phyloP scores from a whole-genome alignment of 768 basidiomycete genomes.

The Phlebiopsis gigantea region DNA sequence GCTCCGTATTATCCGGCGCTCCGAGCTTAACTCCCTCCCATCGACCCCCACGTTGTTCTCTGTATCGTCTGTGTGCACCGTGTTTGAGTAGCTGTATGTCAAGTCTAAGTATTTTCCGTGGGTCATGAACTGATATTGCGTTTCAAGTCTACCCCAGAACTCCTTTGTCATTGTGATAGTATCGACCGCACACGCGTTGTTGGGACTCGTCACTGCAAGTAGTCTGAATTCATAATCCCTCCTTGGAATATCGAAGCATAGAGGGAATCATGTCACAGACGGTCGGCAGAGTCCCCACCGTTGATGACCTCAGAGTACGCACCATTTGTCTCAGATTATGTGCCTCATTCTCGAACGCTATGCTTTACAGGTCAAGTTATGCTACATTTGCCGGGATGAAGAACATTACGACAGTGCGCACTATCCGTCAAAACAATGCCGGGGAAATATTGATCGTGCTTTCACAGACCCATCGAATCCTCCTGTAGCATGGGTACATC shows the following conservation, averaged over 20 bases:
- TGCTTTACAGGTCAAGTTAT: conserved; percentile 53
- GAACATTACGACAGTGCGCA: conserved; percentile 43
- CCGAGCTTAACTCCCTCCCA: not conserved
- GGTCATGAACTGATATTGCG: no score
- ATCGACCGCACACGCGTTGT: no score
- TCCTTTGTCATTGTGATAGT: no score
- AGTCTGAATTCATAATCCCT: no score
- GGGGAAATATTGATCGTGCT: no score
- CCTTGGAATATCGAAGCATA: no score
- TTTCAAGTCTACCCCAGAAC: no score
- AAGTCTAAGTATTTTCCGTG: no score
- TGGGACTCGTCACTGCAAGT: no score
- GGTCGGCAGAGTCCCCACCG: conserved; percentile 20
- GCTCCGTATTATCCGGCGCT: not conserved
- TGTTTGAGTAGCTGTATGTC: no score
- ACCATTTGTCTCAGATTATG: not conserved
- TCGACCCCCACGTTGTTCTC: not conserved
- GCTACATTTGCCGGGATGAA: conserved; percentile 79
- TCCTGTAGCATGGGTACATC: conserved; percentile 66
- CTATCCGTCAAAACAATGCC: not conserved
- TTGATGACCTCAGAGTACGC: conserved; percentile 28
- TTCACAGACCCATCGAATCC: conserved; percentile 39
- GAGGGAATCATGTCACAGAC: conserved; percentile 2
- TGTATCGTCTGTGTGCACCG: not conserved
- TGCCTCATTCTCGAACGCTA: not conserved